Percentiles rank a stretch among this genome's conserved stretches.
These are phyloP conservation scores for Sideroxylon spinosum DNA, from an alignment of 179 eudicot species.

Conservation along the genomic window DNA sequence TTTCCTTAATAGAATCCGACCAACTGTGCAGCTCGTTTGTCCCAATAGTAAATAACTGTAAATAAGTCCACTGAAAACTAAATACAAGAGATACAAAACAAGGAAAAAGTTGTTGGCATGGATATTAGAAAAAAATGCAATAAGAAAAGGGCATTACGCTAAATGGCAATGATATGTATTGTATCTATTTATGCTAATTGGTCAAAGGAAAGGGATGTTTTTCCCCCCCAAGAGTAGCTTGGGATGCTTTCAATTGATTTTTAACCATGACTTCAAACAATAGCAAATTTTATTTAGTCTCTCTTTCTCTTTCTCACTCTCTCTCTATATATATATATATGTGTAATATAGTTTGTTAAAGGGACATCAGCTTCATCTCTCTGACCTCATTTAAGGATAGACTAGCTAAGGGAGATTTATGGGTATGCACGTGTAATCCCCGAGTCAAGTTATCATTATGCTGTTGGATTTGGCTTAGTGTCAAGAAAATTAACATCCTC, in stretches of 20 bases:
- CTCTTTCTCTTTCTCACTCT: neutral
- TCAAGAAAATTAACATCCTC: neutral
- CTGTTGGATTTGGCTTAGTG: neutral
- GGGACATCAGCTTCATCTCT: neutral
- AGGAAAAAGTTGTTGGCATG: neutral
- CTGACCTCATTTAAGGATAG: neutral
- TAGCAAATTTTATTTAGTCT: neutral
- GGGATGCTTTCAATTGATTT: neutral
- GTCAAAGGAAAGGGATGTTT: slow-evolving; percentile 7
- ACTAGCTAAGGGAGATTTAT: neutral
- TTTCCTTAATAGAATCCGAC: too few relatives aligned
- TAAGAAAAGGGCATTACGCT: slow-evolving; percentile 1
- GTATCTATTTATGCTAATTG: neutral
- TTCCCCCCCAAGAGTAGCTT: slow-evolving; percentile 9
- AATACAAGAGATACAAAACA: neutral
- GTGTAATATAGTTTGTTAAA: too few relatives aligned
- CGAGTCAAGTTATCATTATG: neutral
- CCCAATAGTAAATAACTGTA: neutral
- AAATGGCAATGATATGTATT: neutral
- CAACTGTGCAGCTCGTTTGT: neutral
- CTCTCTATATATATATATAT: neutral
- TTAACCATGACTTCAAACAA: neutral
- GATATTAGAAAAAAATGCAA: neutral
- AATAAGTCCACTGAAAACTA: too few relatives aligned
- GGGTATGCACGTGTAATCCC: neutral